Evolutionary conservation across 768 basidiomycete species (phyloP).

Genomic region (Kwoniella dejecticola): DNA sequence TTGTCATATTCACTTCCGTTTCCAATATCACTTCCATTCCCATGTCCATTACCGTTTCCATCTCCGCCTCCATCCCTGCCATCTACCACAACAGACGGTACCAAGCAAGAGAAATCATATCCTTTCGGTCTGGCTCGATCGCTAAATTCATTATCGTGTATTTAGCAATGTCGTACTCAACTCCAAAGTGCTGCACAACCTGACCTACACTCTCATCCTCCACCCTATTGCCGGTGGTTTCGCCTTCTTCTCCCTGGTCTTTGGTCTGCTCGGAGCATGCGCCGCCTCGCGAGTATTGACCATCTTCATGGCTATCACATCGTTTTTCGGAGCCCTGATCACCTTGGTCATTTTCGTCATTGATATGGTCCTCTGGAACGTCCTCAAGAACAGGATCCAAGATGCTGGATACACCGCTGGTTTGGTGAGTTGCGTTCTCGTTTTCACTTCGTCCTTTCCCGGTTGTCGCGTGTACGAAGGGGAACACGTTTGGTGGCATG

Average conservation of each 20-base stretch:
- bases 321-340: slow-evolving; percentile 67
- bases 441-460: not conserved
- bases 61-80: no score
- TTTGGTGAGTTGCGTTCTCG: slow-evolving; percentile 41
- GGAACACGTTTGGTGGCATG: not conserved
- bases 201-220: slow-evolving; percentile 73
- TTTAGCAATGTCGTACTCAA: slow-evolving; percentile 59
- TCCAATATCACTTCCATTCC: no score
- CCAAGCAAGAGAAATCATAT: no score
- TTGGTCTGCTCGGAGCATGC: slow-evolving; percentile 62
- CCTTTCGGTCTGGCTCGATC: not conserved
- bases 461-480: no score
- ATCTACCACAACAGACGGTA: no score
- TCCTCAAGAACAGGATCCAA: slow-evolving; percentile 65
- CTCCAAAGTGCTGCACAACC: slow-evolving; percentile 64
- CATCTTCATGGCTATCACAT: slow-evolving; percentile 71
- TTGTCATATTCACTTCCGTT: no score
- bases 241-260: slow-evolving; percentile 45
- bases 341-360: slow-evolving; percentile 72
- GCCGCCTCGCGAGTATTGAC: slow-evolving; percentile 70
- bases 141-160: not conserved
- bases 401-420: slow-evolving; percentile 51
- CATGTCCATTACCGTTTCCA: not conserved
- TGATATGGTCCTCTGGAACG: slow-evolving; percentile 78
- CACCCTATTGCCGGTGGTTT: slow-evolving; percentile 69